These are phyloP conservation scores for Spathaspora girioi DNA, from an alignment of 805 yeast species.

Conservation along the genomic window DNA sequence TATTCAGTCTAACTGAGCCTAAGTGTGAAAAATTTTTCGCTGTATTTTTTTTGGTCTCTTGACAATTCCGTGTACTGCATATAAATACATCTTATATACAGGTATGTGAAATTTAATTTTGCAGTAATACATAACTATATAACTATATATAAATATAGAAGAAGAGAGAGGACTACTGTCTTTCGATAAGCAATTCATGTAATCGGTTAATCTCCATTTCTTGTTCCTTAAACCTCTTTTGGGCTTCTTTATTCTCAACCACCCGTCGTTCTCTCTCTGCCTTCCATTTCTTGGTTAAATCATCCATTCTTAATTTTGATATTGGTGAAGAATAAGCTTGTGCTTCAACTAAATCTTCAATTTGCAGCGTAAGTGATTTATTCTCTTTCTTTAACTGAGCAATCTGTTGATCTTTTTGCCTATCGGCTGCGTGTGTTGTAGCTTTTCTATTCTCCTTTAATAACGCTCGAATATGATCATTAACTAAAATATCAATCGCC, in stretches of 20 bases:
- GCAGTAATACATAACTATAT: not conserved
- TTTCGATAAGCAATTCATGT: conserved; percentile 8
- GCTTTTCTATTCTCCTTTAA: conserved; percentile 30
- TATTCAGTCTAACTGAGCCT: conserved; percentile 10
- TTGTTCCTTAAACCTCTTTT: conserved; percentile 46
- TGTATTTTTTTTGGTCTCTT: not conserved
- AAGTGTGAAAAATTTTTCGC: conserved; percentile 1
- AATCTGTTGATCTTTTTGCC: conserved; percentile 1
- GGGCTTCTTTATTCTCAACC: conserved; percentile 56
- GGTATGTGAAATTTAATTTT: not conserved
- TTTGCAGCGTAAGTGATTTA: conserved; percentile 2
- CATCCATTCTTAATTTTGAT: conserved; percentile 52
- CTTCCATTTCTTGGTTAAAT: conserved; percentile 62
- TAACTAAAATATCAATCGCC: conserved; percentile 56
- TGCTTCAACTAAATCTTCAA: not conserved
- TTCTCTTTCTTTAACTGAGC: conserved; percentile 1
- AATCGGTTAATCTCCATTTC: conserved; percentile 52
- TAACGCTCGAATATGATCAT: conserved; percentile 47
- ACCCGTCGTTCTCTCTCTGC: conserved; percentile 68
- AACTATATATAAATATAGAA: no score
- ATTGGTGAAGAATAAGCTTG: conserved; percentile 23
- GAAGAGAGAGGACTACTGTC: not conserved
- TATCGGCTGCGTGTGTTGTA: conserved; percentile 15
- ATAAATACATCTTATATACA: not conserved
- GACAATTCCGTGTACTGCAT: not conserved